Base-by-base conservation (phyloP, 2,329 filamentous ascomycete species). In the Paraphaeosphaeria minitans region DNA sequence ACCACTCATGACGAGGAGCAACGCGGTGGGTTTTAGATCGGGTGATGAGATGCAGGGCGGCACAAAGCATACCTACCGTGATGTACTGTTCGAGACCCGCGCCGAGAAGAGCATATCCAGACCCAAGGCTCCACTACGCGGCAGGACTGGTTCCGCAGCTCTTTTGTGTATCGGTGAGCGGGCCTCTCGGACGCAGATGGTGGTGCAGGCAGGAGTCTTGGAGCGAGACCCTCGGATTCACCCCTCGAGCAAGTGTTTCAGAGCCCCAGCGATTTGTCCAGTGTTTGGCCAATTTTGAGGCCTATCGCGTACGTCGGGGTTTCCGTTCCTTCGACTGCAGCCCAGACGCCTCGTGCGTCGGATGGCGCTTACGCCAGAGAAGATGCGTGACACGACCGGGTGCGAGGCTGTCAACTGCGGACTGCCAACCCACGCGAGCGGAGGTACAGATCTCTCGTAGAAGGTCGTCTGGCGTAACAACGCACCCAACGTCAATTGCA, bases 381-480 rank as follows among this genome's bases (percentile, higher is more conserved):
- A 49, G 33, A 22, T 42, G 12, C 48, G 53, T 35, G 24, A 21
- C 43, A 39, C 33, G 31, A 35, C 22, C 41, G 21, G 27, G 27
- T 39, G 33, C 53, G 33, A 48, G 22, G 41, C 41, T 45, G 47
- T 52, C 37, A 48, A 39, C 21, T 13, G 8, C 49, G 31, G 13
- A 52, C 7, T 19, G 14, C 42, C 22, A 46, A 14, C 54, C 47
- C 54, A 56, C 47, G 47, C 54, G 54, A 51, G 54, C 41, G 47
- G 47, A 51, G 19, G 39, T 42, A 43, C 27, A 35, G 46, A 16
- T 29, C 43, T 9, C 31, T 27, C 9, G 33, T 16, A 14, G 3
- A n/a, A 39, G 37, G 37, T 41, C 27, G 43, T 31, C 19, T 24
- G 9, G n/a, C n/a, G 31, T n/a, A 13, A 27, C 14, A 14, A 7